These are phyloP conservation scores for Aspergillus japonicus DNA, from an alignment of 2,329 filamentous ascomycete genomes.

Conservation along the genomic window DNA sequence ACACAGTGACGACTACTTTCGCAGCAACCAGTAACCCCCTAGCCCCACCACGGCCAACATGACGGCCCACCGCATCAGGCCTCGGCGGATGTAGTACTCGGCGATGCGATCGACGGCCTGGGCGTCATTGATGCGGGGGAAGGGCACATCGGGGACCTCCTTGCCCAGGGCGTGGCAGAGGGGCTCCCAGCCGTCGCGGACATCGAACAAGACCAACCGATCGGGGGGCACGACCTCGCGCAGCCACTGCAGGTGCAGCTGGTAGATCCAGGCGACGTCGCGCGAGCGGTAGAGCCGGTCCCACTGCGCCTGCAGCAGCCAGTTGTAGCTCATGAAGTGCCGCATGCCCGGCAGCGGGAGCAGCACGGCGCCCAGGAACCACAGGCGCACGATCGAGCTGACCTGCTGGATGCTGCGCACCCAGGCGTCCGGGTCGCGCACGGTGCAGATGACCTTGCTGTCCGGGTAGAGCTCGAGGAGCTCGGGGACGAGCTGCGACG, in stretches of 20 bases:
- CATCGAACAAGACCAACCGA: conserved; percentile 37
- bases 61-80: conserved; percentile 29
- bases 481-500: conserved; percentile 45
- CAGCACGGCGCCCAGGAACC: conserved; percentile 21
- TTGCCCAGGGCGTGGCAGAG: conserved; percentile 47
- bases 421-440: conserved; percentile 24
- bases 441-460: conserved; percentile 48
- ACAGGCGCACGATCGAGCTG: conserved; percentile 14
- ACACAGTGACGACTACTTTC: background rate
- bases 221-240: conserved; percentile 29
- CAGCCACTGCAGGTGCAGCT: conserved; percentile 26
- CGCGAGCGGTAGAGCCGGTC: conserved; percentile 18
- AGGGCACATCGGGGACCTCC: conserved; percentile 37
- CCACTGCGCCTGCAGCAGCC: conserved; percentile 22
- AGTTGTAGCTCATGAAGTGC: conserved; percentile 23
- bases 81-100: conserved; percentile 25
- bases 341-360: conserved; percentile 27
- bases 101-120: conserved; percentile 22
- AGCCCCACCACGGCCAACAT: conserved; percentile 21
- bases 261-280: conserved; percentile 14
- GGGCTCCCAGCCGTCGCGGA: conserved; percentile 48
- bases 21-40: background rate
- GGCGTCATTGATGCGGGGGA: conserved; percentile 41
- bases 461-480: conserved; percentile 51
- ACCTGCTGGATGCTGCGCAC: conserved; percentile 24